A percentile compares a stretch with the other conserved stretches of the same genome.
Conservation (phyloP, 1,284 basidiomycete species). For the Rhodotorula sp. region DNA sequence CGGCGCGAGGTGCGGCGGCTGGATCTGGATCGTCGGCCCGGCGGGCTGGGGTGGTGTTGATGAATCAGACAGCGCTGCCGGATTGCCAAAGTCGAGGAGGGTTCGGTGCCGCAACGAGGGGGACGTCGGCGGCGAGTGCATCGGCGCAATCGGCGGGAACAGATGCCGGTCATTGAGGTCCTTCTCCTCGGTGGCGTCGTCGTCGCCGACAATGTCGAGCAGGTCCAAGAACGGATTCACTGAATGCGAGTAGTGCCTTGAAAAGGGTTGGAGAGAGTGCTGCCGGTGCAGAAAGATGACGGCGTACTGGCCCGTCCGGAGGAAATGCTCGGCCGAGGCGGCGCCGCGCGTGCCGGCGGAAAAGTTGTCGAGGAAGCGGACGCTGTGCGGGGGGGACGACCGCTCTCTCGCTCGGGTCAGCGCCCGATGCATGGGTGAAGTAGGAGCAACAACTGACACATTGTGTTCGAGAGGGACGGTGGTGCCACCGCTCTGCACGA, state of each 20-base stretch:
- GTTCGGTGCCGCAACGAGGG: background rate
- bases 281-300: conserved; percentile 98
- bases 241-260: conserved; percentile 93
- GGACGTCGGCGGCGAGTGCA: conserved; percentile 19
- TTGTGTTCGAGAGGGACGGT: conserved; percentile 94
- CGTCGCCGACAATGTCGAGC: conserved; percentile 64
- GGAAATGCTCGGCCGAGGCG: conserved; percentile 96
- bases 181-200: conserved; percentile 16
- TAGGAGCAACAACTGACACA: conserved; percentile 64
- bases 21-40: conserved; percentile 36
- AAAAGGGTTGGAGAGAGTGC: conserved; percentile 95
- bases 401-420: too few relatives aligned
- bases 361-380: conserved; percentile 97
- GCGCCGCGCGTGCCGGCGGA: conserved; percentile 96
- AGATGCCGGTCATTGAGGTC: background rate
- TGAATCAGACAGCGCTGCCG: background rate
- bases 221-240: conserved; percentile 97
- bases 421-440: too few relatives aligned
- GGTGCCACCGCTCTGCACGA: conserved; percentile 80
- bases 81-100: conserved; percentile 4
- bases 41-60: background rate
- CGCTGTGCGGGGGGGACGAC: conserved; percentile 56
- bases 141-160: conserved; percentile 33
- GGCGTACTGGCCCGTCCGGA: conserved; percentile 79
- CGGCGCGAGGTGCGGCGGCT: conserved; percentile 49